phyloP scores from a whole-genome alignment of 2,329 filamentous ascomycete genomes.

The Botrytis cinerea region DNA sequence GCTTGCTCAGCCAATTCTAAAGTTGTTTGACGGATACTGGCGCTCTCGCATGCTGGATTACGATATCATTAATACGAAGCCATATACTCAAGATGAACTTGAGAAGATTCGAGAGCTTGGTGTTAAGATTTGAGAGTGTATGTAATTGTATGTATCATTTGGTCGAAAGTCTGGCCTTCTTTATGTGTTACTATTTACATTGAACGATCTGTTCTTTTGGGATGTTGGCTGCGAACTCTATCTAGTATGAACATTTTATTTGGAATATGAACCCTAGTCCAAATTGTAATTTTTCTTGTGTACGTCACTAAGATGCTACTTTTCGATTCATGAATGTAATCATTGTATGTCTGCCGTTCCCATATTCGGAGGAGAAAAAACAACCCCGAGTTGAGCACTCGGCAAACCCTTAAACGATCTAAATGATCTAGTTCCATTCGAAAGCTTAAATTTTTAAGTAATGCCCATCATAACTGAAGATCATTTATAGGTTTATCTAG shows the following conservation, averaged over 20 bases:
- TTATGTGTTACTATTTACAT: not conserved
- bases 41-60: not conserved
- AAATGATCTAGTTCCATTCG: not conserved
- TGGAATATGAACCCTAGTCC: not conserved
- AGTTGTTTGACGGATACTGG: not conserved
- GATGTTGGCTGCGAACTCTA: not conserved
- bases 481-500: not conserved
- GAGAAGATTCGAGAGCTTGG: not conserved
- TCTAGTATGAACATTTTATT: not conserved
- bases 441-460: not conserved
- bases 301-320: not conserved
- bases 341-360: not conserved
- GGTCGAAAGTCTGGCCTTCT: not conserved
- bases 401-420: not conserved
- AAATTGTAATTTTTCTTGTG: not conserved
- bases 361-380: not conserved
- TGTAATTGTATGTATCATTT: not conserved
- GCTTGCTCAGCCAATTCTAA: not conserved
- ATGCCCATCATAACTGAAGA: not conserved
- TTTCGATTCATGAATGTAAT: not conserved
- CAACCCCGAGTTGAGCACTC: not conserved
- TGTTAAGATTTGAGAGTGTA: not conserved
- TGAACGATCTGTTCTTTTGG: not conserved
- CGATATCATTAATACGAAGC: not conserved
- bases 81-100: not conserved